Percentiles rank a stretch among this genome's conserved stretches.
These are phyloP conservation scores for Penicillium soppii DNA, from an alignment of 495 filamentous ascomycete species.

Conservation along the genomic window DNA sequence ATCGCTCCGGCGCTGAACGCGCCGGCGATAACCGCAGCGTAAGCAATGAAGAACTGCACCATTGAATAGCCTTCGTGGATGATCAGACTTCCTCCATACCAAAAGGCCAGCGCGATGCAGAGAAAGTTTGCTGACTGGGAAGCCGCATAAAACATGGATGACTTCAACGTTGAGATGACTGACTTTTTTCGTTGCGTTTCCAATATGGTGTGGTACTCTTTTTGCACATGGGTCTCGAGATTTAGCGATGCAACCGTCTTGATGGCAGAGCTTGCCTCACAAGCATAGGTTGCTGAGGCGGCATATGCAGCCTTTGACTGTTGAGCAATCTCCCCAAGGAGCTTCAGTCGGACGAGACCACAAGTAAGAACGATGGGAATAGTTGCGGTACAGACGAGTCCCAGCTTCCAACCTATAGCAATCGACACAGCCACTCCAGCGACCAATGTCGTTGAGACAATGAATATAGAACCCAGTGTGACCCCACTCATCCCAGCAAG, in stretches of 20 bases:
- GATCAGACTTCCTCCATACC: conserved; percentile 82
- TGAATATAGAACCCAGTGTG: conserved; percentile 75
- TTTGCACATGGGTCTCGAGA: conserved; percentile 72
- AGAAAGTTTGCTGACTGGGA: conserved; percentile 76
- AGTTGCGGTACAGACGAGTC: conserved; percentile 71
- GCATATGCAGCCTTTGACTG: conserved; percentile 64
- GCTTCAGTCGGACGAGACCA: conserved; percentile 79
- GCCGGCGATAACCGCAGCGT: conserved; percentile 70
- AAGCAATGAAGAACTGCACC: conserved; percentile 80
- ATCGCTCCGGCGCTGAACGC: conserved; percentile 76
- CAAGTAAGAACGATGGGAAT: conserved; percentile 73
- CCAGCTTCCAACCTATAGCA: conserved; percentile 82
- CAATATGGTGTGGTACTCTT: conserved; percentile 65
- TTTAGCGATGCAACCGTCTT: conserved; percentile 87
- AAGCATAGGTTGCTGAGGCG: conserved; percentile 73
- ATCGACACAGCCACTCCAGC: conserved; percentile 61
- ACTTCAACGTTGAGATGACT: conserved; percentile 59
- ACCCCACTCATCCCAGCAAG: conserved; percentile 77
- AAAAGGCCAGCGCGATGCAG: conserved; percentile 79
- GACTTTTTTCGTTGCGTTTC: conserved; percentile 56
- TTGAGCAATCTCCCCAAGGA: conserved; percentile 69
- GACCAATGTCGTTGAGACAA: conserved; percentile 66
- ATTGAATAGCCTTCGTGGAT: conserved; percentile 62
- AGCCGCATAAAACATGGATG: conserved; percentile 68
- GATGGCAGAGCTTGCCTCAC: conserved; percentile 84